Evolutionary conservation across 2,329 filamentous ascomycete genomes (phyloP), one percentile per base, ranked within the genome.

Genomic region (Calonectria crousiana): DNA sequence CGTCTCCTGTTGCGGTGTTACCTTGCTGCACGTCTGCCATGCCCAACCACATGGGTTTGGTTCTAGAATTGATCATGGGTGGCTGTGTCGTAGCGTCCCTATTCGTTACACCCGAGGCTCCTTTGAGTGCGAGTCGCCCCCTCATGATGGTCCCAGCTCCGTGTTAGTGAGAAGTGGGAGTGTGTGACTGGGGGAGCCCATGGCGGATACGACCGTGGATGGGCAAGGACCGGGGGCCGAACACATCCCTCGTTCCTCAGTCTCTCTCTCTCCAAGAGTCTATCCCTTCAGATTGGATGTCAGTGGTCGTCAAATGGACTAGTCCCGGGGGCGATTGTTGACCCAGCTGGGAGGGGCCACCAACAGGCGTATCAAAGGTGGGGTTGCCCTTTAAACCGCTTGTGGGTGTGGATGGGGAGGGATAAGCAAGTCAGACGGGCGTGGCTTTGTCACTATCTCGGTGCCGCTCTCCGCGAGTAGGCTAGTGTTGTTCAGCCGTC

Each of bases 381-480:
- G 71, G 71, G 71, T 69, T 64, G 20, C 38, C 34, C 68, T 65
- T 49, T n/a, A 65, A 65, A 36, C 68, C 30, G 36, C 28, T 53
- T 49, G 60, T 60, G 70, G 18, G n/a, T 32, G 60, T 20, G 34
- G 18, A 68, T 53, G 49, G 53, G 62, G 53, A 56, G 67, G 67
- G 72, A 71, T 71, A 67, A 51, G 67, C 52, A 71, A 53, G 66
- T 41, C 56, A 70, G 67, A 56, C 68, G 58, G 68, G 36, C 58
- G 60, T 72, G 66, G 67, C 67, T 73, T 73, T 62, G 51, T 56
- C 56, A 60, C 71, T 73, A 73, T 73, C 71, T 69, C 67, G 71
- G 71, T 73, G 71, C 71, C 71, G 66, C 67, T 60, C 58, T 67
- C 71, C 32, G 34, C 62, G 71, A 62, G 70, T 30, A 67, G 65